These are phyloP conservation scores for Lactarius tabidus DNA, from an alignment of 768 basidiomycete species.

Conservation along the genomic window DNA sequence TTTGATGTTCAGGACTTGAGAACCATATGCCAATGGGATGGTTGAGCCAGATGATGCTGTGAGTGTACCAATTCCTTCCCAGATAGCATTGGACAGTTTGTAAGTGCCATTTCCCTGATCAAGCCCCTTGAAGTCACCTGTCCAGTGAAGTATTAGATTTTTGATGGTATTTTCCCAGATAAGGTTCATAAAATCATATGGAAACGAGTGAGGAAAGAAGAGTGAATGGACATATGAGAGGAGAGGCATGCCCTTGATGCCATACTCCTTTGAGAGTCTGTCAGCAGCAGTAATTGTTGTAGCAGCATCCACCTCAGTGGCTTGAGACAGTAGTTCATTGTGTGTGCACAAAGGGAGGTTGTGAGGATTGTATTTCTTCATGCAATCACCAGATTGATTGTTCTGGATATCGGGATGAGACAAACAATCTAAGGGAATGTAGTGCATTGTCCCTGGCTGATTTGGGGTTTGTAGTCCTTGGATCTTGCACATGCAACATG, in stretches of 20 bases:
- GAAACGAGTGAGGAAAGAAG: not conserved
- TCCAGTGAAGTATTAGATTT: not conserved
- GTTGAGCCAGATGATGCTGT: not conserved
- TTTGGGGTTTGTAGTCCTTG: slow-evolving; percentile 26
- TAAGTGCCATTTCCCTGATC: not conserved
- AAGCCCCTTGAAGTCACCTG: not conserved
- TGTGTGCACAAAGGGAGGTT: slow-evolving; percentile 38
- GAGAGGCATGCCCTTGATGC: slow-evolving; percentile 25
- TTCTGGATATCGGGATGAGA: not conserved
- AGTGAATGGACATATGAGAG: not conserved
- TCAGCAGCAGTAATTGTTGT: not conserved
- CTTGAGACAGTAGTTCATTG: slow-evolving; percentile 29
- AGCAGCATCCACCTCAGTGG: slow-evolving; percentile 35
- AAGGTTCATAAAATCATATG: not conserved
- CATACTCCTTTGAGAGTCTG: slow-evolving; percentile 46
- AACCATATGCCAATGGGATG: not conserved
- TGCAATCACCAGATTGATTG: not conserved
- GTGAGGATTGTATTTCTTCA: slow-evolving; percentile 27
- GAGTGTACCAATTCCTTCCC: not conserved
- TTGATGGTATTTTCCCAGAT: not conserved
- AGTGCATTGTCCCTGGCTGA: not conserved
- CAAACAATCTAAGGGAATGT: not conserved
- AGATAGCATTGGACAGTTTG: not conserved
- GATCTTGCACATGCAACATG: slow-evolving; percentile 39
- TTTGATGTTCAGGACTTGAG: not conserved